Evolutionary conservation across 495 filamentous ascomycete genomes (phyloP).

Genomic region (Parachaetomium inaequale): DNA sequence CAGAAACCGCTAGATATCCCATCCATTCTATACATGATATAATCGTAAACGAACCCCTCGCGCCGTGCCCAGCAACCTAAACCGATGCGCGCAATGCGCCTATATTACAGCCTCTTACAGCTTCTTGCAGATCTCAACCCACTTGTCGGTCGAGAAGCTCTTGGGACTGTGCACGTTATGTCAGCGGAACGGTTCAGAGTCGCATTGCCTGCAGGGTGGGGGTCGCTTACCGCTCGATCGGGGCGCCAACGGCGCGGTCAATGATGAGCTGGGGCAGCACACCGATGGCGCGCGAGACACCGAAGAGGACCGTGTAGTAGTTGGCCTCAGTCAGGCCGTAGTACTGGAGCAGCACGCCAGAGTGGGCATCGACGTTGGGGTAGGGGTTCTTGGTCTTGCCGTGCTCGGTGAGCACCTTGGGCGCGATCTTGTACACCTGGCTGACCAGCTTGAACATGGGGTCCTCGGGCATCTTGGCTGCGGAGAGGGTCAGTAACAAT

Average conservation of each 20-base stretch:
- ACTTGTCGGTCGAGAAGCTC: conserved; percentile 95
- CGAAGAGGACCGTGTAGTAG: conserved; percentile 99
- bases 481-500: conserved; percentile 15
- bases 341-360: conserved; percentile 97
- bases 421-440: conserved; percentile 99
- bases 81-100: conserved; percentile 13
- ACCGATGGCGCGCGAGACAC: conserved; percentile 95
- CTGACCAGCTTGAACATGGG: conserved; percentile 99
- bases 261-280: conserved; percentile 99
- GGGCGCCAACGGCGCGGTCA: conserved; percentile 90
- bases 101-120: conserved; percentile 56
- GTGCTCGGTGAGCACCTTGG: conserved; percentile 95
- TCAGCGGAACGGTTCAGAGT: background rate
- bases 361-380: conserved; percentile 62
- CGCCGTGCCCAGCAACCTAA: conserved; percentile 32
- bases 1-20: conserved; percentile 25
- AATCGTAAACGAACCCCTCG: conserved; percentile 28
- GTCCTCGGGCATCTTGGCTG: conserved; percentile 77
- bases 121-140: conserved; percentile 83
- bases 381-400: conserved; percentile 93
- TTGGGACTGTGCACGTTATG: conserved; percentile 59
- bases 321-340: conserved; percentile 97
- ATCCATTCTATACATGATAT: conserved; percentile 35
- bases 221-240: conserved; percentile 58
- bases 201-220: background rate